Evolutionary conservation across 768 basidiomycete genomes (phyloP), one percentile per base, ranked within the genome.

Genomic region (Lyophyllum shimeji): DNA sequence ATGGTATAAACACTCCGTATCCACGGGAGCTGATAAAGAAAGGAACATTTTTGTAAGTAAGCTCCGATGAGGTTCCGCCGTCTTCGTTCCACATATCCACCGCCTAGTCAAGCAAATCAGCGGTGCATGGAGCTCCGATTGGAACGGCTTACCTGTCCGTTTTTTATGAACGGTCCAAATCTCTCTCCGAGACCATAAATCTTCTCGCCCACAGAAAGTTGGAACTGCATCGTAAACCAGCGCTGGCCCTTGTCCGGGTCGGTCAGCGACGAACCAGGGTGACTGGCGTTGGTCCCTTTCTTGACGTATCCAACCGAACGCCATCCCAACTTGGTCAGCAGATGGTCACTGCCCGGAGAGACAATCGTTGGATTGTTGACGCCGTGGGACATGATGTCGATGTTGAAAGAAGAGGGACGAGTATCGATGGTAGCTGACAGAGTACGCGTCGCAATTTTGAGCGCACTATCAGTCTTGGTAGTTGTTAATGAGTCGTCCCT

Each of bases 171-270:
- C 4, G 77, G 74, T 1, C 76, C 75, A 60, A 80, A 80, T 42
- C 76, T 63, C 61, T 80, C 79, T 20, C 79, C 79, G 1, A 78
- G 60, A 7, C 78, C 78, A 58, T 78, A 79, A 42, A 80, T 75
- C 52, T 67, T 72, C 63, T 80, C 78, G 2, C 75, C 77, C 2
- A 71, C 64, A n/a, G 66, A 67, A 23, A 71, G 70, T 67, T 60
- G 71, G 54, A 66, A 80, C 50, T 61, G 69, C 66, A 65, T 76
- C n/a, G 68, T 71, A 37, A 68, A 63, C 64, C 65, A 67, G 31
- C 64, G 58, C 31, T 66, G 62, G 20, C 68, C 62, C 46, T 55
- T 47, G 34, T 63, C 64, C 9, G 68, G 66, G 47, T 64, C 57
- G 46, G 58, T 52, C 5, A 72, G 61, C 21, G 63, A 57, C 8